phyloP scores from a whole-genome alignment of 2,329 filamentous ascomycete genomes.

The Falciphora oryzae region DNA sequence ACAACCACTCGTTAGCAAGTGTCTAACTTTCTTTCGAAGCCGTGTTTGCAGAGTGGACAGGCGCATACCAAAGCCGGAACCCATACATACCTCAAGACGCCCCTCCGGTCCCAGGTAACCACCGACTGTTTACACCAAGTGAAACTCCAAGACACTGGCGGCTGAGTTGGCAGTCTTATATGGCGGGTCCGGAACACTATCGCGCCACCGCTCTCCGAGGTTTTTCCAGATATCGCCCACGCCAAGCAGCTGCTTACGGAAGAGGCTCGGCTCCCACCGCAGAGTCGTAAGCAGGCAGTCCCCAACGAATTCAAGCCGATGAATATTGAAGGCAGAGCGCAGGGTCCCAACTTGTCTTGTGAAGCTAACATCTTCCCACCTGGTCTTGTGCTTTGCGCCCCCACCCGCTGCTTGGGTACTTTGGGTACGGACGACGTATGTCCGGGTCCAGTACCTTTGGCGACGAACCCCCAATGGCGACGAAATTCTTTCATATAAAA shows the following conservation, averaged over 20 bases:
- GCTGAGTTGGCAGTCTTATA: not conserved
- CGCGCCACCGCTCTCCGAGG: not conserved
- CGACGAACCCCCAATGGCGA: not conserved
- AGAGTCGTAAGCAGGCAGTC: not conserved
- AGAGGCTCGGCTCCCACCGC: not conserved
- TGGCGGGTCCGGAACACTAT: not conserved
- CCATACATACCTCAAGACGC: too few relatives aligned
- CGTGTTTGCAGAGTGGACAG: too few relatives aligned
- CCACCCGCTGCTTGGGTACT: not conserved
- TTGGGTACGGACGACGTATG: not conserved
- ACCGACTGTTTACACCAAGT: not conserved
- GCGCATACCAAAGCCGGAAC: too few relatives aligned
- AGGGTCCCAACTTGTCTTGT: not conserved
- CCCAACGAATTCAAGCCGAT: not conserved
- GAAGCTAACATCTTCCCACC: not conserved
- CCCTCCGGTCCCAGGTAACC: too few relatives aligned
- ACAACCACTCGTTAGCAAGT: too few relatives aligned
- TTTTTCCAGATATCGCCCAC: too few relatives aligned
- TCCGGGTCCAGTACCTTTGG: not conserved
- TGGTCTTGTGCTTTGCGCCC: not conserved
- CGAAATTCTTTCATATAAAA: too few relatives aligned
- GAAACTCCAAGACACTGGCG: not conserved
- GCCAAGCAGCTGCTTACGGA: too few relatives aligned
- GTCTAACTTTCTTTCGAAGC: too few relatives aligned
- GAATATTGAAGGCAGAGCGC: not conserved